Evolutionary conservation across 257 asterid genomes (phyloP).

Genomic region (Nicotiana benthamiana): DNA sequence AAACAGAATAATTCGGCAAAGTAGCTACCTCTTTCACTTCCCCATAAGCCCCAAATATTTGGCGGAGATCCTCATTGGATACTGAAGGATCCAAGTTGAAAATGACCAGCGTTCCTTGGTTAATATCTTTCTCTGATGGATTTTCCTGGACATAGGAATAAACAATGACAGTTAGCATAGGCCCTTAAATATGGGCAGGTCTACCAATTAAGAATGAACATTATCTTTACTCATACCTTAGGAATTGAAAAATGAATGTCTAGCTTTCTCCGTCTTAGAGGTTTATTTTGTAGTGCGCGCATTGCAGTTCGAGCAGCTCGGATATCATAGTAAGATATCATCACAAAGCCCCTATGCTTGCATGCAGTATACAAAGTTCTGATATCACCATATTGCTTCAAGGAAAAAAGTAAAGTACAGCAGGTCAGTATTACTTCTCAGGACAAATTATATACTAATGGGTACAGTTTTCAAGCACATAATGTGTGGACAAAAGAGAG

Average conservation of each 20-base stretch:
- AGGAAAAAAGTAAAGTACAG: background rate
- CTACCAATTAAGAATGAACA: background rate
- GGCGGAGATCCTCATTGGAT: constrained; percentile 85
- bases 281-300: constrained; percentile 82
- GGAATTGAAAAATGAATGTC: constrained; percentile 98
- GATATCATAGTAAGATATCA: constrained; percentile 98
- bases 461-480: background rate
- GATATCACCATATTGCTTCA: constrained; percentile 94
- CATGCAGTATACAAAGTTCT: constrained; percentile 93
- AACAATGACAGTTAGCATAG: background rate
- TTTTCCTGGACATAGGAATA: constrained; percentile 56
- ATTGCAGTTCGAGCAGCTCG: constrained; percentile 94
- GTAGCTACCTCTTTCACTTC: constrained; percentile 87
- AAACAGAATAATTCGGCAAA: background rate
- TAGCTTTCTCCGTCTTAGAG: constrained; percentile 81
- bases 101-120: constrained; percentile 95
- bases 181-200: background rate
- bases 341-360: constrained; percentile 97
- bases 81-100: constrained; percentile 96
- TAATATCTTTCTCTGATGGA: constrained; percentile 90
- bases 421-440: background rate
- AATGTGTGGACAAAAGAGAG: background rate
- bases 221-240: constrained; percentile 39
- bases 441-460: background rate
- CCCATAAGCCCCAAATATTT: constrained; percentile 90